A percentile compares a stretch with the other conserved stretches of the same genome.
These are phyloP conservation scores for Amylostereum areolatum DNA, from an alignment of 1,284 basidiomycete genomes.

Conservation along the genomic window DNA sequence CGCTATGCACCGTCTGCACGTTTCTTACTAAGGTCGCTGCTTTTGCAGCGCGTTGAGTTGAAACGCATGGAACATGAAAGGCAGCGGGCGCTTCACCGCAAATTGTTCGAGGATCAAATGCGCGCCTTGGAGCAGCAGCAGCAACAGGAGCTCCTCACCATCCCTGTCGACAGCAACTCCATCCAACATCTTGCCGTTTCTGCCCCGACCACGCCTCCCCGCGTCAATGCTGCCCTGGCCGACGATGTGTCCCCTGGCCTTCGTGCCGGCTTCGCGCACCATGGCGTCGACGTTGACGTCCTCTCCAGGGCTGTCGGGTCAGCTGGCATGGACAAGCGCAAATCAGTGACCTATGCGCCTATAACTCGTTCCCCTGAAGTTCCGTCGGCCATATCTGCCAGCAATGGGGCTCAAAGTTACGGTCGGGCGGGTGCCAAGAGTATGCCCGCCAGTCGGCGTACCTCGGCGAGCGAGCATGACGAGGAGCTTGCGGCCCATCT, in stretches of 20 bases:
- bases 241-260: constrained; percentile 36
- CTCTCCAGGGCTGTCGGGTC: constrained; percentile 62
- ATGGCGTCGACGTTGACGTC: constrained; percentile 51
- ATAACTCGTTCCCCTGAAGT: constrained; percentile 68
- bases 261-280: constrained; percentile 37
- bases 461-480: constrained; percentile 73
- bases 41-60: constrained; percentile 73
- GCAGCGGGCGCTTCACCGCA: constrained; percentile 79
- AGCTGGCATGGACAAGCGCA: constrained; percentile 66
- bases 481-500: constrained; percentile 74
- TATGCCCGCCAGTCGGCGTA: constrained; percentile 83
- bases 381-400: constrained; percentile 25
- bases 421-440: constrained; percentile 73
- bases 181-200: constrained; percentile 72
- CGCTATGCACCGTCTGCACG: background rate
- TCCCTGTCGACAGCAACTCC: constrained; percentile 56
- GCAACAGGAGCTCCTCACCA: constrained; percentile 72
- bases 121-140: constrained; percentile 87
- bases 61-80: constrained; percentile 89
- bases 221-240: constrained; percentile 56
- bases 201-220: constrained; percentile 77
- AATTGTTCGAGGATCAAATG: constrained; percentile 93
- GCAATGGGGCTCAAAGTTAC: constrained; percentile 44
- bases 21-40: constrained; percentile 1
- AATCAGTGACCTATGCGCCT: constrained; percentile 80